These are phyloP conservation scores for Coemansia pectinata DNA, from an alignment of 192 early-diverging fungal species.

Conservation along the genomic window DNA sequence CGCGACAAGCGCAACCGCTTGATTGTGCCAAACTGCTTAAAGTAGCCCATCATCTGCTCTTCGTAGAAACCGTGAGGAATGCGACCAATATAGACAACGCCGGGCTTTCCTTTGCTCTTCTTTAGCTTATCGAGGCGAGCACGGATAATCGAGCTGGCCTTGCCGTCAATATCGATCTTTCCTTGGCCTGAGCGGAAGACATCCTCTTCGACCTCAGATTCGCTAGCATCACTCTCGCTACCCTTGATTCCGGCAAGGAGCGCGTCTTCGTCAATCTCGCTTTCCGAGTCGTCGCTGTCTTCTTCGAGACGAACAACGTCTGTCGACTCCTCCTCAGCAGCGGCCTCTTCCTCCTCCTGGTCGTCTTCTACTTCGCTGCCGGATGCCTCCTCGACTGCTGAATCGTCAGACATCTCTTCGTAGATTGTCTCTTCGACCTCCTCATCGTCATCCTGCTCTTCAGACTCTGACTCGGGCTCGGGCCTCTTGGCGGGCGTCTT, in stretches of 20 bases:
- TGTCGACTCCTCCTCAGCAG: constrained; percentile 13
- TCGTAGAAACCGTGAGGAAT: constrained; percentile 98
- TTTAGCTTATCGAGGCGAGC: constrained; percentile 9
- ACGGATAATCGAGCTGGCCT: constrained; percentile 10
- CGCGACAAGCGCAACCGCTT: constrained; percentile 75
- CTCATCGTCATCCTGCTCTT: constrained; percentile 39
- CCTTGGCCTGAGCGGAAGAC: constrained; percentile 15
- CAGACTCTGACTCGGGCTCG: constrained; percentile 32
- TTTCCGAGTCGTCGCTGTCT: constrained; percentile 18
- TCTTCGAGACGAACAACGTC: constrained; percentile 22
- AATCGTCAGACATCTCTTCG: constrained; percentile 44
- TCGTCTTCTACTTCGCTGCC: constrained; percentile 26
- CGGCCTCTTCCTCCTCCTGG: not conserved
- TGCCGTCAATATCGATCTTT: constrained; percentile 27
- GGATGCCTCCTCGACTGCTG: constrained; percentile 34
- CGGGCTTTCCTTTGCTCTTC: constrained; percentile 30
- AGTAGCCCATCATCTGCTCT: constrained; percentile 86
- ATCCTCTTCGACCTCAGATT: constrained; percentile 29
- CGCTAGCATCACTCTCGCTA: constrained; percentile 40
- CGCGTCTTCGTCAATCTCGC: constrained; percentile 39
- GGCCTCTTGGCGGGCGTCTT: constrained; percentile 19
- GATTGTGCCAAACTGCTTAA: constrained; percentile 91
- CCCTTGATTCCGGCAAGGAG: constrained; percentile 44
- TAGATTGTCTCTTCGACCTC: constrained; percentile 41
- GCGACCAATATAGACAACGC: constrained; percentile 85